Percentiles rank a stretch among this genome's conserved stretches.
Conservation (phyloP, 139 green algal genomes). For the Coccomyxa sp. region DNA sequence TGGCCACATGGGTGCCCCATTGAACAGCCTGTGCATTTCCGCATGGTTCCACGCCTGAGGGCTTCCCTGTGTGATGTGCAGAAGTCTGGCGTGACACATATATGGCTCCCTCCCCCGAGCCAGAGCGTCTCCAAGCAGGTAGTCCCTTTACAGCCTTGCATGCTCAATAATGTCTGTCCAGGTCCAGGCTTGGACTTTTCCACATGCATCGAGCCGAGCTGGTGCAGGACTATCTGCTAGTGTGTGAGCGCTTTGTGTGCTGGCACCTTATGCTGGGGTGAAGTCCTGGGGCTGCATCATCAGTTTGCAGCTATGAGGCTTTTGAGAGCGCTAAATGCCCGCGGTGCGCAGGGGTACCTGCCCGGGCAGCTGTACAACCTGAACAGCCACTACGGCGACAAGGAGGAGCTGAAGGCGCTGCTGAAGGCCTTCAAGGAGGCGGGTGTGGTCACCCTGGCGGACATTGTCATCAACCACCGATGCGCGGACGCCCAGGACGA, state of each 20-base stretch:
- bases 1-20: too few species aligned
- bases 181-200: too few species aligned
- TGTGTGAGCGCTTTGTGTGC: background rate
- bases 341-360: conserved; percentile 77
- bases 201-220: too few species aligned
- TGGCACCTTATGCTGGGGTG: background rate
- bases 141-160: too few species aligned
- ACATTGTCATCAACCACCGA: conserved; percentile 5
- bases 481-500: conserved; percentile 65
- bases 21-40: too few species aligned
- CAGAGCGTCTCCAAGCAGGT: conserved; percentile 66
- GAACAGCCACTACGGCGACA: conserved; percentile 56
- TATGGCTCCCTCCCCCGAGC: conserved; percentile 84
- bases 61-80: conserved; percentile 3
- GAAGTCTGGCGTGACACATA: conserved; percentile 53
- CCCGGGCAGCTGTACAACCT: conserved; percentile 81
- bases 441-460: background rate
- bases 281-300: background rate
- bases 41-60: background rate
- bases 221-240: background rate
- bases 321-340: background rate
- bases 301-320: background rate
- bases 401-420: conserved; percentile 51
- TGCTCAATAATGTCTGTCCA: too few species aligned
- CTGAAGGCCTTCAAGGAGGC: conserved; percentile 3